Percentiles rank a stretch among this genome's conserved stretches.
These are phyloP conservation scores for Gnomoniopsis smithogilvyi DNA, from an alignment of 2,329 filamentous ascomycete species.

Conservation along the genomic window DNA sequence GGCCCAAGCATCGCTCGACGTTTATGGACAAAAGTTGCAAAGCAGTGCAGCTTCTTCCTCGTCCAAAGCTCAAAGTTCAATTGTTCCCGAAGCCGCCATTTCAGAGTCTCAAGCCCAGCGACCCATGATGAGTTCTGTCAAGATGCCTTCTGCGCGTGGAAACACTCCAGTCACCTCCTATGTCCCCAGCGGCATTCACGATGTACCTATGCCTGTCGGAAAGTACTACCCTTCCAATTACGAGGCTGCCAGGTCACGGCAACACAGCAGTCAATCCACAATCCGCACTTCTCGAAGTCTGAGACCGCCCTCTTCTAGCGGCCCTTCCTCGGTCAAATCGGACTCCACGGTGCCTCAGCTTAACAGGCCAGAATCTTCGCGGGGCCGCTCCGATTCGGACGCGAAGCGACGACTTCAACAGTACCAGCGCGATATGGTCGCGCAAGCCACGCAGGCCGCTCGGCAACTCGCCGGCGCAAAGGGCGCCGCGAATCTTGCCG, in stretches of 20 bases:
- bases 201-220: slow-evolving; percentile 49
- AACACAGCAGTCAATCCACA: slow-evolving; percentile 20
- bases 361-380: slow-evolving; percentile 21
- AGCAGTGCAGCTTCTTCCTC: neutral
- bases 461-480: slow-evolving; percentile 27
- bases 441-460: slow-evolving; percentile 49
- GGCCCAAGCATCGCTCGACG: neutral
- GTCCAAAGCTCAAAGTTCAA: slow-evolving; percentile 13
- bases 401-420: slow-evolving; percentile 51
- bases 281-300: slow-evolving; percentile 19
- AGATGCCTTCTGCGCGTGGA: slow-evolving; percentile 27
- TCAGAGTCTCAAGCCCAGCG: slow-evolving; percentile 13
- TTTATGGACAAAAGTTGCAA: slow-evolving; percentile 15
- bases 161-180: slow-evolving; percentile 49
- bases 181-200: slow-evolving; percentile 46
- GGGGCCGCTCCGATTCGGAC: slow-evolving; percentile 42
- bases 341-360: slow-evolving; percentile 31
- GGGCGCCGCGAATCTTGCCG: slow-evolving; percentile 25
- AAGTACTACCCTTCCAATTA: slow-evolving; percentile 65
- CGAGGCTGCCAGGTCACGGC: slow-evolving; percentile 33
- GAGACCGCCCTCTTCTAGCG: slow-evolving; percentile 24
- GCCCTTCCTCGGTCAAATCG: slow-evolving; percentile 32
- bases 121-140: slow-evolving; percentile 22
- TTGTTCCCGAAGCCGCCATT: slow-evolving; percentile 20
- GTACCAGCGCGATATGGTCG: slow-evolving; percentile 60